Percentiles rank a stretch among this genome's conserved stretches.
These are phyloP conservation scores for Boletus reticulatus DNA, from an alignment of 768 basidiomycete species.

Conservation along the genomic window DNA sequence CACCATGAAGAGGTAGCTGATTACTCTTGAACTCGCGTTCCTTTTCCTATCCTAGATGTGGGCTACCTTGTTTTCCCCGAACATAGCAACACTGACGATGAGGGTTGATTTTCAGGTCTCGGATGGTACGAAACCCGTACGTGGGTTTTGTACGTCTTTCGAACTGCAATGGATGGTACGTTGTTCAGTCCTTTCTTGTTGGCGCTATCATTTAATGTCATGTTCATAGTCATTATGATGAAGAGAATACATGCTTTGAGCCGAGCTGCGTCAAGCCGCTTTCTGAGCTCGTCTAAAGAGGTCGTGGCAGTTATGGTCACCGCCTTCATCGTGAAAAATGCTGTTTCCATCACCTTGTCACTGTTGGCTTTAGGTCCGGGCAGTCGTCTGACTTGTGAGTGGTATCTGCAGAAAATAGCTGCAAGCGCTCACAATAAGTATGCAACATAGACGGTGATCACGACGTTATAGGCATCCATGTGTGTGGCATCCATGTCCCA, in stretches of 20 bases:
- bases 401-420: not conserved
- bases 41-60: constrained; percentile 8
- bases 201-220: not conserved
- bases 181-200: not conserved
- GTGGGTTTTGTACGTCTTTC: constrained; percentile 15
- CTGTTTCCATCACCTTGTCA: constrained; percentile 1
- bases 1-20: not conserved
- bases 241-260: constrained; percentile 17
- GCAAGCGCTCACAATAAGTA: not conserved
- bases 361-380: constrained; percentile 11
- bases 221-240: constrained; percentile 18
- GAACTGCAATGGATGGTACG: constrained; percentile 20
- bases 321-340: constrained; percentile 7
- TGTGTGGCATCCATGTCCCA: constrained; percentile 2
- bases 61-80: not conserved
- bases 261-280: not conserved
- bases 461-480: not conserved
- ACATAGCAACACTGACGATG: not conserved
- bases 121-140: constrained; percentile 10
- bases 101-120: constrained; percentile 7
- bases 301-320: constrained; percentile 4
- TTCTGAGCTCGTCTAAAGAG: constrained; percentile 7
- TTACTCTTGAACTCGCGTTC: not conserved
- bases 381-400: constrained; percentile 6
- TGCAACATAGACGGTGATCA: not conserved